A percentile compares a stretch with the other conserved stretches of the same genome.
Conservation (phyloP, 139 green algal species). For the Diplosphaera chodatii region DNA sequence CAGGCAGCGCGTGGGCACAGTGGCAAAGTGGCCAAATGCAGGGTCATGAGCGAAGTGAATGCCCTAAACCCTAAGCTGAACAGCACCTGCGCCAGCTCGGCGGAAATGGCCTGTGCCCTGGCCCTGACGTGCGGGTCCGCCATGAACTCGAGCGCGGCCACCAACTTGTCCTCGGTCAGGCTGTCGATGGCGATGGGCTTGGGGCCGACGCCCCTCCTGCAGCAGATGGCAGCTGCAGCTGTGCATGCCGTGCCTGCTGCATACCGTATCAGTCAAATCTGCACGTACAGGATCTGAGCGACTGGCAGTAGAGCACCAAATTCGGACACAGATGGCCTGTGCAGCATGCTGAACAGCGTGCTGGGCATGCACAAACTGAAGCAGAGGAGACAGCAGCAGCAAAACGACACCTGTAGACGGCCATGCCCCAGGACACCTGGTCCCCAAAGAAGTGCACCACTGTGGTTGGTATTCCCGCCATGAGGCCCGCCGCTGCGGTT, state of each 20-base stretch:
- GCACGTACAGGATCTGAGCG: too few relatives aligned
- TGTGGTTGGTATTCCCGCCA: conserved; percentile 55
- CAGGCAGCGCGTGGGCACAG: too few relatives aligned
- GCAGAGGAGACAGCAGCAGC: too few relatives aligned
- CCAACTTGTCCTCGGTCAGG: conserved; percentile 31
- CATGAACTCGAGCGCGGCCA: conserved; percentile 28
- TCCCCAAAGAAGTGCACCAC: conserved; percentile 64
- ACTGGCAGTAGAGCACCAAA: too few relatives aligned
- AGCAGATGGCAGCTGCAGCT: neutral
- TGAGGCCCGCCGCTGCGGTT: conserved; percentile 50
- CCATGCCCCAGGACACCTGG: conserved; percentile 13
- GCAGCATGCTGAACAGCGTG: too few relatives aligned
- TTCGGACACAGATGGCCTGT: too few relatives aligned
- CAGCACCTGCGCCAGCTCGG: neutral
- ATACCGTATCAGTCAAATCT: too few relatives aligned
- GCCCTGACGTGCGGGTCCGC: neutral
- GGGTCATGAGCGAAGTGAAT: too few relatives aligned
- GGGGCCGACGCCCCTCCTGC: conserved; percentile 27
- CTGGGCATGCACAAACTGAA: too few relatives aligned
- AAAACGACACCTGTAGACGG: neutral
- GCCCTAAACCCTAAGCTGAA: too few relatives aligned
- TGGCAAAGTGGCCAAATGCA: too few relatives aligned
- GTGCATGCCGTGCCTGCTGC: too few relatives aligned
- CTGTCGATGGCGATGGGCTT: conserved; percentile 48
- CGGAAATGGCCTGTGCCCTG: neutral